These are phyloP conservation scores for Pseudocercospora fijiensis DNA, from an alignment of 2,329 filamentous ascomycete species.

Conservation along the genomic window DNA sequence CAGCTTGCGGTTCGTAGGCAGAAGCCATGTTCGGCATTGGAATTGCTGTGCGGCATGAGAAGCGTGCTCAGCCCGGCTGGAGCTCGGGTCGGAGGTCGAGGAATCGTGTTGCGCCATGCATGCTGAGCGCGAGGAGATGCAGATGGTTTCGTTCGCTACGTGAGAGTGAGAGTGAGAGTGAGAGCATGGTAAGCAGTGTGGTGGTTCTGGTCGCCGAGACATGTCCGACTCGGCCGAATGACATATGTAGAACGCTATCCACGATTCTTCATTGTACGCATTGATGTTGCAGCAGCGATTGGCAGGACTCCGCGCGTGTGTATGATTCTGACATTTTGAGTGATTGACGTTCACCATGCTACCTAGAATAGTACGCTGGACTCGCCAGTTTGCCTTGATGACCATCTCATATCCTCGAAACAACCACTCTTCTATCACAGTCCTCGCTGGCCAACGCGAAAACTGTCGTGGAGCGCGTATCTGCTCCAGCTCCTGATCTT, in stretches of 20 bases:
- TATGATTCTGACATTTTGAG: too few relatives aligned
- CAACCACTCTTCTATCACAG: background rate
- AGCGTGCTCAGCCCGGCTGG: constrained; percentile 41
- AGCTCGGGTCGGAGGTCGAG: constrained; percentile 22
- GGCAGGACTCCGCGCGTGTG: too few relatives aligned
- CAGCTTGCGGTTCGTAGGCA: constrained; percentile 77
- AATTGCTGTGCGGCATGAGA: background rate
- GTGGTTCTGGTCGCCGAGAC: too few relatives aligned
- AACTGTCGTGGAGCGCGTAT: constrained; percentile 18
- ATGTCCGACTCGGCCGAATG: too few relatives aligned
- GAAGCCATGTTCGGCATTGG: constrained; percentile 50
- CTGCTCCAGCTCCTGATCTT: constrained; percentile 18
- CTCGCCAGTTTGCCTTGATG: too few relatives aligned
- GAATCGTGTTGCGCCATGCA: constrained; percentile 29
- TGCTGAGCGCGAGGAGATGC: constrained; percentile 1
- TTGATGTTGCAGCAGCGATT: too few relatives aligned
- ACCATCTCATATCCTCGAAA: background rate
- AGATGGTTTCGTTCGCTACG: background rate
- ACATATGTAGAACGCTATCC: too few relatives aligned
- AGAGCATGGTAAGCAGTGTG: background rate
- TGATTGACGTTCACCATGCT: too few relatives aligned
- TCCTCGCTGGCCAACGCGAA: background rate
- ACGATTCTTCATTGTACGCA: too few relatives aligned
- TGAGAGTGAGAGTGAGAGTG: background rate
- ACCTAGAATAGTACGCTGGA: background rate